These are phyloP conservation scores for Takakia lepidozioides DNA, from an alignment of 225 moss, liverwort and hornwort genomes.

Conservation along the genomic window DNA sequence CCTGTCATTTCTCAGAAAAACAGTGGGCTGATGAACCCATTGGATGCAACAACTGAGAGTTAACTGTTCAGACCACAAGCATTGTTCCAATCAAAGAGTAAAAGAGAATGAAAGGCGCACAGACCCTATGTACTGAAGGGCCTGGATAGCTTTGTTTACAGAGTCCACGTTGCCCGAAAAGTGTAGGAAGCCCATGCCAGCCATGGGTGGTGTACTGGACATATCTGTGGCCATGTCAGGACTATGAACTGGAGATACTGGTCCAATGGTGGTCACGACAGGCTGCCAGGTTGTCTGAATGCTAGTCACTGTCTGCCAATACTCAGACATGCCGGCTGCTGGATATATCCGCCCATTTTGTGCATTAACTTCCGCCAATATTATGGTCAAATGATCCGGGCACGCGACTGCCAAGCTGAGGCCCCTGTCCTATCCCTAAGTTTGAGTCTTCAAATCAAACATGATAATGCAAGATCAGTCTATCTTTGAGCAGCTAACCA, in stretches of 20 bases:
- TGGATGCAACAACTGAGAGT: too few relatives aligned
- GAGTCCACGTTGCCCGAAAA: not conserved
- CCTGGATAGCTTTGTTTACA: slow-evolving; percentile 1
- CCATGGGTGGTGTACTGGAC: not conserved
- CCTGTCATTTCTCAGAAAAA: too few relatives aligned
- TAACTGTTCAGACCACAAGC: too few relatives aligned
- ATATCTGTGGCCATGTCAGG: not conserved
- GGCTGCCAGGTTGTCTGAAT: not conserved
- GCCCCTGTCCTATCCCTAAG: not conserved
- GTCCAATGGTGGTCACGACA: not conserved
- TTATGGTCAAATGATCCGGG: not conserved
- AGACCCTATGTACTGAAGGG: slow-evolving; percentile 7
- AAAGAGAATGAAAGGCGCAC: not conserved
- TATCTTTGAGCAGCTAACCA: too few relatives aligned
- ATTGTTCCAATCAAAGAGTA: too few relatives aligned
- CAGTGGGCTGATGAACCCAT: too few relatives aligned
- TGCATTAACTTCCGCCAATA: not conserved
- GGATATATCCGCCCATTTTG: slow-evolving; percentile 1
- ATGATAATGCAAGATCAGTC: too few relatives aligned
- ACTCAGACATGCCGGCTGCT: slow-evolving; percentile 2
- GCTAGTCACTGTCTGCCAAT: not conserved
- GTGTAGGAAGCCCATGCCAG: slow-evolving; percentile 3
- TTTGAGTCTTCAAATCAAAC: too few relatives aligned
- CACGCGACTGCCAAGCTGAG: not conserved
- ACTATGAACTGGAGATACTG: not conserved